Evolutionary conservation across 2,329 filamentous ascomycete genomes (phyloP).

Genomic region (Ploettnerulaceae sp.): DNA sequence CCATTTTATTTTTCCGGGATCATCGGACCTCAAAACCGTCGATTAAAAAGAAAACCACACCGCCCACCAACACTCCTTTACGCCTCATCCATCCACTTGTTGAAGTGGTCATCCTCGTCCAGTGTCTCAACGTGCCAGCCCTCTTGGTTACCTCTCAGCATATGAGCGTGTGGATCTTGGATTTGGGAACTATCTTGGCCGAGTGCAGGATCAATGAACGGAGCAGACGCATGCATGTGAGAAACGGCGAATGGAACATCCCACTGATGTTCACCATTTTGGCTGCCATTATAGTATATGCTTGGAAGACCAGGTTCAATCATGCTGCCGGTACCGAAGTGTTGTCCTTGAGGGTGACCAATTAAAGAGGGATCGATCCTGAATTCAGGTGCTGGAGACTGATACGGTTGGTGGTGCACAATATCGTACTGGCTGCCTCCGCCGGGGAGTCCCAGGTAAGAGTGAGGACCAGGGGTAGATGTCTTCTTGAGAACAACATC

Average conservation of each 20-base stretch:
- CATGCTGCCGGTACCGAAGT: constrained; percentile 20
- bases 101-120: constrained; percentile 31
- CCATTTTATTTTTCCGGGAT: no score
- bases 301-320: constrained; percentile 14
- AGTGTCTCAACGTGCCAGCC: constrained; percentile 33
- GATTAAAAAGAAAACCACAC: background rate
- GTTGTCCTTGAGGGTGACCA: constrained; percentile 13
- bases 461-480: constrained; percentile 30
- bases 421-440: constrained; percentile 32
- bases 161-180: constrained; percentile 30
- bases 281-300: constrained; percentile 24
- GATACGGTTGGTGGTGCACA: constrained; percentile 23
- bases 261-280: constrained; percentile 25
- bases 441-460: constrained; percentile 37
- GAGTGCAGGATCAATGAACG: constrained; percentile 25
- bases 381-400: constrained; percentile 17
- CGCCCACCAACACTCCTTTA: background rate
- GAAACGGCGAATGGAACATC: constrained; percentile 14
- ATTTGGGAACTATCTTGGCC: constrained; percentile 24
- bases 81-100: constrained; percentile 32
- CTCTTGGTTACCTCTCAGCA: constrained; percentile 30
- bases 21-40: background rate
- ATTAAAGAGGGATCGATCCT: constrained; percentile 31
- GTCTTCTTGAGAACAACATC: constrained; percentile 42
- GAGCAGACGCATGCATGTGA: constrained; percentile 20